A percentile compares a stretch with the other conserved stretches of the same genome.
phyloP scores from a whole-genome alignment of 208 protist species.

The Crithidia sp. region DNA sequence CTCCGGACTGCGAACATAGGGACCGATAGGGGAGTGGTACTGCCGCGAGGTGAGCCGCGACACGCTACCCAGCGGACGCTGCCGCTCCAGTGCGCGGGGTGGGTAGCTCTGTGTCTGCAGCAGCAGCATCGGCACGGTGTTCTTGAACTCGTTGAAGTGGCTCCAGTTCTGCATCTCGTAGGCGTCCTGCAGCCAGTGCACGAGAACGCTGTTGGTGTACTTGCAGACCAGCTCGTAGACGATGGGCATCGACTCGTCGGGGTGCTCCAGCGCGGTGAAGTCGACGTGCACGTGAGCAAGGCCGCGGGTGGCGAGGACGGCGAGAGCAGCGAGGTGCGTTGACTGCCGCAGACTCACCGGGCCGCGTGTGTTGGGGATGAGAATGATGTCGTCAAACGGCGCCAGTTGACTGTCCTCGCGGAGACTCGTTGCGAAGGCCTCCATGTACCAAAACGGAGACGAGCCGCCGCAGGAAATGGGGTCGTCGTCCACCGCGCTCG shows the following conservation, averaged over 20 bases:
- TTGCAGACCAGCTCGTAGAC: conserved; percentile 76
- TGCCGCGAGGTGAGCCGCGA: conserved; percentile 32
- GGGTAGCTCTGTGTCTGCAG: conserved; percentile 76
- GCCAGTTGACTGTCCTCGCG: conserved; percentile 67
- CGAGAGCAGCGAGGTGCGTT: conserved; percentile 82
- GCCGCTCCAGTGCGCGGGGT: conserved; percentile 32
- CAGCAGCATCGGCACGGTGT: conserved; percentile 72
- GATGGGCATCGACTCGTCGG: conserved; percentile 84
- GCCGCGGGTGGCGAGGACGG: conserved; percentile 74
- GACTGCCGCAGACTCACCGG: conserved; percentile 79
- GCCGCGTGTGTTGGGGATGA: conserved; percentile 88
- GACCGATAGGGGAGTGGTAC: conserved; percentile 38
- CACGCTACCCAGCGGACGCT: conserved; percentile 29
- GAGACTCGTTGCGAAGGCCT: conserved; percentile 68
- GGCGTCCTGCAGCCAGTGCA: conserved; percentile 89
- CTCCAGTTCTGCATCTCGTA: conserved; percentile 90
- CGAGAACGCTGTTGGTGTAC: conserved; percentile 80
- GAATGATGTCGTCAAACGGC: conserved; percentile 87
- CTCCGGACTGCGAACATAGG: conserved; percentile 23
- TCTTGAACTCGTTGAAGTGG: conserved; percentile 71
- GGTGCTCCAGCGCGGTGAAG: conserved; percentile 89
- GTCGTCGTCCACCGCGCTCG: conserved; percentile 3
- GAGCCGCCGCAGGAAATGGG: conserved; percentile 13
- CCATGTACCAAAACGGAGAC: conserved; percentile 67
- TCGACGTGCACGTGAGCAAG: conserved; percentile 84